Evolutionary conservation across 108 stramenopile genomes (phyloP).

Genomic region (Pseudonitzschia pungens): DNA sequence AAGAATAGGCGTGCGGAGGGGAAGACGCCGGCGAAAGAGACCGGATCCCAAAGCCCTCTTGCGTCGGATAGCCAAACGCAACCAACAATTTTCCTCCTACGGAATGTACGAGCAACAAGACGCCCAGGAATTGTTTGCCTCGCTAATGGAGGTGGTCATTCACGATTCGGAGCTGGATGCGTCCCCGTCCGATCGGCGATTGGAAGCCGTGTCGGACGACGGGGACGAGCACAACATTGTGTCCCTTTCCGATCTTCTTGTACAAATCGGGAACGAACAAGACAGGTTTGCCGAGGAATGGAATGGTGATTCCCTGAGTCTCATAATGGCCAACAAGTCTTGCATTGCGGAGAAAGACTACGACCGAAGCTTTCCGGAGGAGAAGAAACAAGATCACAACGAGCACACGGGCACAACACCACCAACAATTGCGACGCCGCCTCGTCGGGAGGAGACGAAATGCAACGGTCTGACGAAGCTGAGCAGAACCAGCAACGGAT

Average conservation of each 20-base stretch:
- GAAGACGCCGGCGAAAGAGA: not conserved
- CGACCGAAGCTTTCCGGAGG: conserved; percentile 19
- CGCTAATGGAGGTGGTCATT: conserved; percentile 63
- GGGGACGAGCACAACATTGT: not conserved
- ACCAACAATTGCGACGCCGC: not conserved
- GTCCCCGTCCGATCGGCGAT: conserved; percentile 14
- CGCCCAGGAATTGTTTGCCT: conserved; percentile 77
- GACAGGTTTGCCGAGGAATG: not conserved
- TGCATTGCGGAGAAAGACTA: not conserved
- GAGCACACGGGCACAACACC: not conserved
- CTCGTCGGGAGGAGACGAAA: not conserved
- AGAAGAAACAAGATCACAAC: conserved; percentile 55
- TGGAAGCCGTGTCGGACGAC: conserved; percentile 9
- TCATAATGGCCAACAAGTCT: not conserved
- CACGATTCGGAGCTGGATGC: conserved; percentile 28
- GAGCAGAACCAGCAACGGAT: not conserved
- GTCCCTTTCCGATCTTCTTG: not conserved
- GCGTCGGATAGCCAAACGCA: conserved; percentile 37
- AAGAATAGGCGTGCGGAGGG: not conserved
- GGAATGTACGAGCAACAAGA: conserved; percentile 69
- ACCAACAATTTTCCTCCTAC: conserved; percentile 50
- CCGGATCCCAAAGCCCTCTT: conserved; percentile 29
- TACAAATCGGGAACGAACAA: not conserved
- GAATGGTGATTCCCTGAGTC: conserved; percentile 4
- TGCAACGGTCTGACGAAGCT: not conserved